phyloP scores from a whole-genome alignment of 768 basidiomycete genomes.

The Lactifluus rugatus region DNA sequence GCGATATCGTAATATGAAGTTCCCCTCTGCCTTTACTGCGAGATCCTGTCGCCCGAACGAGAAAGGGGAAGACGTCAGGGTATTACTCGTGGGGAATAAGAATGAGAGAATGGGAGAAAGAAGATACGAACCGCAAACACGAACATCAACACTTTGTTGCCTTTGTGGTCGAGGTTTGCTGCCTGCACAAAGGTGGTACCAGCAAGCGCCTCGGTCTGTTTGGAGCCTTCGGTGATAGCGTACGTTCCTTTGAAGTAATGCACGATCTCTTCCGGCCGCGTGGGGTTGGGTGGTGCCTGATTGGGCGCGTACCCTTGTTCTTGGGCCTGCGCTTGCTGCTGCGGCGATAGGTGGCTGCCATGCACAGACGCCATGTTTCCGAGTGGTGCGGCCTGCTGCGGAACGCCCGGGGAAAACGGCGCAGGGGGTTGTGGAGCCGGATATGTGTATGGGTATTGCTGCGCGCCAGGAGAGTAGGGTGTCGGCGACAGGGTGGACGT shows the following conservation, averaged over 20 bases:
- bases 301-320: conserved; percentile 7
- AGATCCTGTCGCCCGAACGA: conserved; percentile 40
- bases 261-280: conserved; percentile 30
- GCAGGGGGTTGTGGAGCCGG: conserved; percentile 18
- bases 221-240: conserved; percentile 40
- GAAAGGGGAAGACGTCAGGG: background rate
- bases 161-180: conserved; percentile 43
- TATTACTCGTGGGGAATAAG: background rate
- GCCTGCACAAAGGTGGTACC: conserved; percentile 52
- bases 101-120: background rate
- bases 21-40: conserved; percentile 60
- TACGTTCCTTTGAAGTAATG: conserved; percentile 31
- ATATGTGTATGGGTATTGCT: conserved; percentile 19
- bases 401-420: background rate
- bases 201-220: conserved; percentile 43
- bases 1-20: conserved; percentile 58
- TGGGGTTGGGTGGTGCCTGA: conserved; percentile 6
- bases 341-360: background rate
- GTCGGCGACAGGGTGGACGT: conserved; percentile 18
- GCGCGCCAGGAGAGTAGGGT: conserved; percentile 17
- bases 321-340: background rate
- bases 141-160: conserved; percentile 48
- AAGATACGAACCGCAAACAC: conserved; percentile 47
- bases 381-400: conserved; percentile 2
- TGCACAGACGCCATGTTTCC: background rate